Percentiles rank a stretch among this genome's conserved stretches.
These are phyloP conservation scores for Daldinia sp. DNA, from an alignment of 2,329 filamentous ascomycete genomes.

Conservation along the genomic window DNA sequence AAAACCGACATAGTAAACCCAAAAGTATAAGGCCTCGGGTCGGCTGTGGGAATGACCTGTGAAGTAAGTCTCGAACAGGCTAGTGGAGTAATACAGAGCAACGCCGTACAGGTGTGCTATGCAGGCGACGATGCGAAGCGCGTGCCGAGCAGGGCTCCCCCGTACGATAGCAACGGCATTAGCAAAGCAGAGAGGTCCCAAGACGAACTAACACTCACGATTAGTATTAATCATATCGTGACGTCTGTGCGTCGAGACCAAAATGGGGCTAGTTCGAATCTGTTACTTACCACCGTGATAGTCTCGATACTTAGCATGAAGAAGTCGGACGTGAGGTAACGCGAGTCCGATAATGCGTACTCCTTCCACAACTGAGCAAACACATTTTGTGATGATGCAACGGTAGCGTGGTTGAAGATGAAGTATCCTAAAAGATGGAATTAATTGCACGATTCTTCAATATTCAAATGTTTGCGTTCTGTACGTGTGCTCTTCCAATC, in stretches of 20 bases:
- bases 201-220: constrained; percentile 53
- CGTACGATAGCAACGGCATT: constrained; percentile 56
- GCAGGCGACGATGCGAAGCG: constrained; percentile 60
- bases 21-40: constrained; percentile 68
- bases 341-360: constrained; percentile 85
- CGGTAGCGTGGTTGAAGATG: constrained; percentile 69
- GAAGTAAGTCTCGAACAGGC: constrained; percentile 56
- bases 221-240: background rate
- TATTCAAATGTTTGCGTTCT: background rate
- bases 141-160: constrained; percentile 56
- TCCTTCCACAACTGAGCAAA: constrained; percentile 94
- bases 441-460: background rate
- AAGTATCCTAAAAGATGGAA: constrained; percentile 69
- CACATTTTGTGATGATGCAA: constrained; percentile 74
- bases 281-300: constrained; percentile 74
- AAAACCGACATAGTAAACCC: constrained; percentile 69
- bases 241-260: background rate
- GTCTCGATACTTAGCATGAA: constrained; percentile 90
- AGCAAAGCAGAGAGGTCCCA: constrained; percentile 66
- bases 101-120: constrained; percentile 68
- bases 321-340: constrained; percentile 81
- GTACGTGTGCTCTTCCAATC: background rate
- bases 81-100: constrained; percentile 69
- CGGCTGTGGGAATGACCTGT: constrained; percentile 61
- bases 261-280: background rate